phyloP scores from a whole-genome alignment of 2,329 filamentous ascomycete genomes.

The Ciborinia camelliae region DNA sequence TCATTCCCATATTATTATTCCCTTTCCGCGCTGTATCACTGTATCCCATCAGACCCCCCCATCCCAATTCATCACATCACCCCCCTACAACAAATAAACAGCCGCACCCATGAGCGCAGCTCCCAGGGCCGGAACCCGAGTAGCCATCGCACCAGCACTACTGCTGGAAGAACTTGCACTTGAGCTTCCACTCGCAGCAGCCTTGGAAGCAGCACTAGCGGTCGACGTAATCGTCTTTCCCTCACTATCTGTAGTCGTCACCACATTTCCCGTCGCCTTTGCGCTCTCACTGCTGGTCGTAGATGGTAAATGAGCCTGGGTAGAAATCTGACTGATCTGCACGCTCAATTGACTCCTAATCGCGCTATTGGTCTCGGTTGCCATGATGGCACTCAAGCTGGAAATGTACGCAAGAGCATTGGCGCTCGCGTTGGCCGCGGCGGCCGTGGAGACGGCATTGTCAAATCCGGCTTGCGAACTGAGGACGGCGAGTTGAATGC shows the following conservation, averaged over 20 bases:
- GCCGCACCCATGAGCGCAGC: neutral
- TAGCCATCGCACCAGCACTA: neutral
- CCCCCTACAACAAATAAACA: constrained; percentile 3
- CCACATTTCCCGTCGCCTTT: neutral
- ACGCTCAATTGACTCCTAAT: constrained; percentile 14
- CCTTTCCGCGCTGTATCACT: neutral
- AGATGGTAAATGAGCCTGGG: neutral
- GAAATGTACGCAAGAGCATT: neutral
- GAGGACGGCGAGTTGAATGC: constrained; percentile 1
- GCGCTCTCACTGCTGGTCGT: constrained; percentile 24
- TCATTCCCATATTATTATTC: neutral
- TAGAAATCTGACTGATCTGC: constrained; percentile 17
- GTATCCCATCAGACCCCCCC: neutral
- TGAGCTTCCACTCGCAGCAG: neutral
- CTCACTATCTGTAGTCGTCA: neutral
- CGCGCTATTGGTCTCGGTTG: constrained; percentile 3
- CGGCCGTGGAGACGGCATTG: neutral
- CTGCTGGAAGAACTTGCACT: neutral
- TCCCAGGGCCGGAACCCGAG: neutral
- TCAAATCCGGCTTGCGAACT: neutral
- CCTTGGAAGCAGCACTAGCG: neutral
- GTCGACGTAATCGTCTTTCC: neutral
- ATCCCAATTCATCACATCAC: no score
- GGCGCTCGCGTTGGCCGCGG: neutral
- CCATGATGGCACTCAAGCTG: constrained; percentile 8